Percentiles rank a stretch among this genome's conserved stretches.
Conservation (phyloP, 768 basidiomycete species). For the Suillus subluteus region DNA sequence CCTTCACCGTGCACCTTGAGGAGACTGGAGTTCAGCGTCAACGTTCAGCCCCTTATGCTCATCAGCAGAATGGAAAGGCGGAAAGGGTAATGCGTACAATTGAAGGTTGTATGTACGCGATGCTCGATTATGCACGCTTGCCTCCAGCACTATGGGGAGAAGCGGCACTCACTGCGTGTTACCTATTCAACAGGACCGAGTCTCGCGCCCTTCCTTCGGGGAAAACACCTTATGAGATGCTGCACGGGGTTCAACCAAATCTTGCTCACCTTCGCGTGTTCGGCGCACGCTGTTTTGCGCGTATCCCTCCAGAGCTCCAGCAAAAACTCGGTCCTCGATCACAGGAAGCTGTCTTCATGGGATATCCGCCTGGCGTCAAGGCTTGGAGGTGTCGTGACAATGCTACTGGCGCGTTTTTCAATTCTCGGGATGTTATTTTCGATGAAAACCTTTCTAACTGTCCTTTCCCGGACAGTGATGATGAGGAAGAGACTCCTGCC, state of each 20-base stretch:
- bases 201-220: neutral
- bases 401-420: constrained; percentile 8
- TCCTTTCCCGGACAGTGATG: neutral
- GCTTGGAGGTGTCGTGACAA: too few relatives aligned
- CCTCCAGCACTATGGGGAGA: neutral
- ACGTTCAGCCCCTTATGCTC: neutral
- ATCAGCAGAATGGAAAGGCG: neutral
- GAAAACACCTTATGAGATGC: neutral
- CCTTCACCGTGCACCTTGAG: rapidly evolving
- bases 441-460: neutral
- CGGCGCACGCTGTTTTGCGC: too few relatives aligned
- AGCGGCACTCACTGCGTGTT: neutral
- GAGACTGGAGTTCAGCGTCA: neutral
- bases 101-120: neutral
- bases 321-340: too few relatives aligned
- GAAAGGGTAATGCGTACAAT: neutral
- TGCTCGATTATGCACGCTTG: neutral
- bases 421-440: constrained; percentile 11
- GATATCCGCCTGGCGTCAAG: too few relatives aligned
- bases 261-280: too few relatives aligned
- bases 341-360: too few relatives aligned
- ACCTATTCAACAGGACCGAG: neutral
- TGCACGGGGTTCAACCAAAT: neutral
- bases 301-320: too few relatives aligned
- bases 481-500: too few relatives aligned